A percentile compares a stretch with the other conserved stretches of the same genome.
phyloP scores from a whole-genome alignment of 257 asterid species.

The Parsonsia alboflavescens region DNA sequence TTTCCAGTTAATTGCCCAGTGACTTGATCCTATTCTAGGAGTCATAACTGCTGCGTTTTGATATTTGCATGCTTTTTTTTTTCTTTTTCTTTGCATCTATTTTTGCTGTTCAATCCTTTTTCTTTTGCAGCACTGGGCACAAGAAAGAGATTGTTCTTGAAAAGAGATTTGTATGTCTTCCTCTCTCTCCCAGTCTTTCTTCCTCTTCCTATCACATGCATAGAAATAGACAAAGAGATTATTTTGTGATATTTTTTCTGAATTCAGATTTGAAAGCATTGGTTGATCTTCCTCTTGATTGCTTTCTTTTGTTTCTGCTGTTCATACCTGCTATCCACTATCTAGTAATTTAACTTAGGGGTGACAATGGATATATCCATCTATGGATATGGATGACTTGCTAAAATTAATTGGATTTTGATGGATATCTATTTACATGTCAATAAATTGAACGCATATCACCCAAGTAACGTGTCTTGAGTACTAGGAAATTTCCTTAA shows the following conservation, averaged over 20 bases:
- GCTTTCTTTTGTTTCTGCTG: neutral
- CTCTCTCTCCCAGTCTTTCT: slow-evolving; percentile 15
- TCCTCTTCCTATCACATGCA: neutral
- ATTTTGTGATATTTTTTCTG: neutral
- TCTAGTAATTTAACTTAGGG: neutral
- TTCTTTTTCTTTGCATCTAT: slow-evolving; percentile 12
- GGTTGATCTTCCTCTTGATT: neutral
- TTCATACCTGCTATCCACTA: neutral
- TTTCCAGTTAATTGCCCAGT: too few species aligned
- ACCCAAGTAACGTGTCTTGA: too few species aligned
- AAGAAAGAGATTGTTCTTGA: slow-evolving; percentile 78
- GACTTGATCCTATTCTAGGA: too few species aligned
- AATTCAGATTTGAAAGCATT: neutral
- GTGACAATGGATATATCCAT: too few species aligned
- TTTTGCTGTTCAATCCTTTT: slow-evolving; percentile 11
- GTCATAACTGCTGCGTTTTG: neutral
- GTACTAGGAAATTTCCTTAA: too few species aligned
- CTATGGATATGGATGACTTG: too few species aligned
- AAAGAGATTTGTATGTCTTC: slow-evolving; percentile 59
- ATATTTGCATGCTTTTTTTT: neutral
- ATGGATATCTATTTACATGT: too few species aligned
- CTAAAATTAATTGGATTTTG: too few species aligned
- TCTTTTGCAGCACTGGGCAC: slow-evolving; percentile 75
- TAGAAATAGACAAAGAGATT: neutral
- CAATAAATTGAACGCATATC: too few species aligned